Base-by-base conservation (phyloP, 2,329 filamentous ascomycete species). In the Verticillium klebahnii region DNA sequence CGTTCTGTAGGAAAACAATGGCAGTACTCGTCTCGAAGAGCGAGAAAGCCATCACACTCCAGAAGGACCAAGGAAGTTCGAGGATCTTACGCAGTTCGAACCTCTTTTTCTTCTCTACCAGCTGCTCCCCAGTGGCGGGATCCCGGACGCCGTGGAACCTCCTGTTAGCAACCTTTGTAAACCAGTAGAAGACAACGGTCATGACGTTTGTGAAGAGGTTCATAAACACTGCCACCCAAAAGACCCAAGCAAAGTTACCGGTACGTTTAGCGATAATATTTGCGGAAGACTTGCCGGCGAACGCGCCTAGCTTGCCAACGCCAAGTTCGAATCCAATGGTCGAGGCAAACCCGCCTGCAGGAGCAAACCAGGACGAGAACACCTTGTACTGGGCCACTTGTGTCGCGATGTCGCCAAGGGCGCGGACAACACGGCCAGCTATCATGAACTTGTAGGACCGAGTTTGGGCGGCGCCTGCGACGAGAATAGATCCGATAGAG, bases 381-480 rank as follows among this genome's bases (percentile, higher is more conserved):
- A 88, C 81, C 63, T 87, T 86, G 69, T 88, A 88, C 68, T 88
- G 85, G 0, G 86, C 85, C 36, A 87, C 78, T 65, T 88, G 85
- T 0, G 86, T 88, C 0, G 85, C 82, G 23, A 87, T 85, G 63
- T 88, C 85, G 19, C 85, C 85, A 0, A 88, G 71, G 0, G 85
- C 80, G 34, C 83, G 77, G 14, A 88, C 72, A 1, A 88, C 74
- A 36, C 80, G 73, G 1, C 84, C 85, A 17, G 76, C 78, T 39
- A 88, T 80, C 85, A 88, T 87, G 69, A 88, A 84, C n/a, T 79
- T 78, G 71, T 82, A 88, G 39, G 77, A 83, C 6, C 84, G 82
- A 2, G 82, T 75, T 1, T 80, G 81, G 0, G 85, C 80, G 0
- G 85, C 84, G 1, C 81, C 82, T 0, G 85, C 86, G 6, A 88